Evolutionary conservation across 371 early-diverging fungal species (phyloP), one percentile per base, ranked within the genome.

Genomic region (Apophysomyces sp.): DNA sequence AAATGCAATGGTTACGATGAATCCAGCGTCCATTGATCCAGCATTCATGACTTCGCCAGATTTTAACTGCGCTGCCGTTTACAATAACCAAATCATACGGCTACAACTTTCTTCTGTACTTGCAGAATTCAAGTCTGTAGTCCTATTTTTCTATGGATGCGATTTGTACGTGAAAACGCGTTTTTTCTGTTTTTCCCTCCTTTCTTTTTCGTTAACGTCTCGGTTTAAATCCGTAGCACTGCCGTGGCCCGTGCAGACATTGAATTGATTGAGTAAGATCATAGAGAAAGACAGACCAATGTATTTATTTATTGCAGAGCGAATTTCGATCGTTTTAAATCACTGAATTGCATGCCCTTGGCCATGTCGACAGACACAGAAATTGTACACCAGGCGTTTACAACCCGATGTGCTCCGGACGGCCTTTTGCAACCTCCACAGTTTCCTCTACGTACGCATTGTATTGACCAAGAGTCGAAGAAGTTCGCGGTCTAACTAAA

Each of bases 301-400:
- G 16, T 12, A n/a, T 41, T 60, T 57, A 26, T 28, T 31, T 24
- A 57, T 9, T n/a, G 29, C 29, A 66, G 58, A 52, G 41, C 63
- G 26, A 26, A 72, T 49, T 49, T 55, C 36, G 40, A 68, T 24
- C 30, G 72, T 37, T 55, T 63, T 49, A 24, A 66, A 31, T 55
- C 63, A n/a, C 26, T 60, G 7, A 49, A 55, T 40, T 26, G 62
- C 24, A 12, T 69, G 36, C 67, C 69, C 13, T 28, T 70, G n/a
- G 71, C 64, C 9, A 62, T 76, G 34, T 72, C 71, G 26, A 63
- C 66, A 18, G 70, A 76, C 24, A 68, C 70, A 24, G 67, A 69
- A 39, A 55, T 52, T 26, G 59, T 59, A 7, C 76, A 72, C 26
- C 62, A 55, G 21, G 70, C 67, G 9, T 69, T 24, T 67, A 1